Percentiles rank a stretch among this genome's conserved stretches.
phyloP scores from a whole-genome alignment of 1,139 yeast genomes.

The Debaryomyces coudertii region DNA sequence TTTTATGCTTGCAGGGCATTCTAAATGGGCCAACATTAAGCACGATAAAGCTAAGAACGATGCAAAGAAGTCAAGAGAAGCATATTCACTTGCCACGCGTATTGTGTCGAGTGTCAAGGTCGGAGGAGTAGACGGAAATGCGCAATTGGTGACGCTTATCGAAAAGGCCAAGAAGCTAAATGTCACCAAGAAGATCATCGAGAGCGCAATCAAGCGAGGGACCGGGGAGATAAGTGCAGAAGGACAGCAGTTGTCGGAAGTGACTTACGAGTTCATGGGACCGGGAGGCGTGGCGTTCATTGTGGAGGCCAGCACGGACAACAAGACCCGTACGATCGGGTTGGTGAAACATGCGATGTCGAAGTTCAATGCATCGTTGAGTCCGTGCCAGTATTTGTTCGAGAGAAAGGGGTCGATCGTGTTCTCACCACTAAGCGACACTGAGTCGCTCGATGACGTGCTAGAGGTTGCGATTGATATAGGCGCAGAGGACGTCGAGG shows the following conservation, averaged over 20 bases:
- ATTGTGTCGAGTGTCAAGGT: conserved; percentile 72
- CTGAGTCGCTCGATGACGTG: conserved; percentile 57
- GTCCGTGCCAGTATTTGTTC: conserved; percentile 80
- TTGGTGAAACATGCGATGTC: conserved; percentile 75
- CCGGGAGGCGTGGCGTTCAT: conserved; percentile 90
- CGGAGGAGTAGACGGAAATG: conserved; percentile 62
- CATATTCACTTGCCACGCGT: conserved; percentile 71
- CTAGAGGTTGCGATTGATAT: conserved; percentile 75
- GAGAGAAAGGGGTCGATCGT: conserved; percentile 74
- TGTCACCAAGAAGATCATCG: conserved; percentile 83
- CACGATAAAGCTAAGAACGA: conserved; percentile 95
- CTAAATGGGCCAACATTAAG: conserved; percentile 93
- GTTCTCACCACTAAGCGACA: conserved; percentile 43
- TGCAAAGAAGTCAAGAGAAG: conserved; percentile 69
- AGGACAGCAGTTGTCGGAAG: conserved; percentile 36
- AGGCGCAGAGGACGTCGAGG: conserved; percentile 84
- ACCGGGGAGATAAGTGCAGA: conserved; percentile 53
- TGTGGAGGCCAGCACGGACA: conserved; percentile 86
- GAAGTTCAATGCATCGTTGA: conserved; percentile 67
- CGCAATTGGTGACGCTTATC: conserved; percentile 71
- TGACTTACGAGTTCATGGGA: conserved; percentile 85
- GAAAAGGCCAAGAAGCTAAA: conserved; percentile 79
- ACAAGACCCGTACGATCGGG: conserved; percentile 80
- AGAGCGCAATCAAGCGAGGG: conserved; percentile 84
- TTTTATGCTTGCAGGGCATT: conserved; percentile 64